These are phyloP conservation scores for Deinandra increscens DNA, from an alignment of 129 eudicot species.

Conservation along the genomic window DNA sequence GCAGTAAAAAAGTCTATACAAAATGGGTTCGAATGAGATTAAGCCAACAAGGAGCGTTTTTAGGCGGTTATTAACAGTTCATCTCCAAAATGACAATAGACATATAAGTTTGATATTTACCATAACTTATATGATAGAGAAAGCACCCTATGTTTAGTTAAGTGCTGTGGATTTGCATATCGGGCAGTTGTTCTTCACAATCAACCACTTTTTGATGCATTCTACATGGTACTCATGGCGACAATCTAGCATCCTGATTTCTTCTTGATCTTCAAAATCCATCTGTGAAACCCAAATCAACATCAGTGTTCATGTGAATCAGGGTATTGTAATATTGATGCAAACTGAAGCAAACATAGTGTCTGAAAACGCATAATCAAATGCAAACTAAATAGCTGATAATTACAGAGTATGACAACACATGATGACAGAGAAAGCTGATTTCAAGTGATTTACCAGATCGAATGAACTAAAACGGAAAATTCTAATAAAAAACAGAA, in stretches of 20 bases:
- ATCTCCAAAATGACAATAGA: constrained; percentile 29
- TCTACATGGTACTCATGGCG: constrained; percentile 80
- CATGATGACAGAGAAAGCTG: neutral
- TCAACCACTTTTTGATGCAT: constrained; percentile 79
- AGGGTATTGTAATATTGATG: neutral
- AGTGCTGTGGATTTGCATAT: constrained; percentile 76
- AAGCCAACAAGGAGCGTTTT: constrained; percentile 38
- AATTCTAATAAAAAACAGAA: neutral
- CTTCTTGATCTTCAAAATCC: constrained; percentile 62
- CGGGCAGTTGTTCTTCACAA: constrained; percentile 73
- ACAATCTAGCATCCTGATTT: constrained; percentile 58
- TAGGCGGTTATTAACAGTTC: constrained; percentile 32
- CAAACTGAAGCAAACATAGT: neutral
- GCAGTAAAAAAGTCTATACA: constrained; percentile 45
- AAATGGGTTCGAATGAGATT: neutral
- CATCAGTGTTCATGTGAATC: constrained; percentile 2
- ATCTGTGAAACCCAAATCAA: constrained; percentile 32
- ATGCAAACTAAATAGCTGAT: neutral
- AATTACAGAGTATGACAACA: neutral
- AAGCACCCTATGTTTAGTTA: constrained; percentile 24
- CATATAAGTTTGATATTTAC: constrained; percentile 29
- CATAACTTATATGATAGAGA: constrained; percentile 23
- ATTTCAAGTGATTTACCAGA: neutral
- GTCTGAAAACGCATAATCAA: neutral
- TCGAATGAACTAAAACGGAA: neutral